These are phyloP conservation scores for Populus tomentosa DNA, from an alignment of 441 rosid genomes.

Conservation along the genomic window DNA sequence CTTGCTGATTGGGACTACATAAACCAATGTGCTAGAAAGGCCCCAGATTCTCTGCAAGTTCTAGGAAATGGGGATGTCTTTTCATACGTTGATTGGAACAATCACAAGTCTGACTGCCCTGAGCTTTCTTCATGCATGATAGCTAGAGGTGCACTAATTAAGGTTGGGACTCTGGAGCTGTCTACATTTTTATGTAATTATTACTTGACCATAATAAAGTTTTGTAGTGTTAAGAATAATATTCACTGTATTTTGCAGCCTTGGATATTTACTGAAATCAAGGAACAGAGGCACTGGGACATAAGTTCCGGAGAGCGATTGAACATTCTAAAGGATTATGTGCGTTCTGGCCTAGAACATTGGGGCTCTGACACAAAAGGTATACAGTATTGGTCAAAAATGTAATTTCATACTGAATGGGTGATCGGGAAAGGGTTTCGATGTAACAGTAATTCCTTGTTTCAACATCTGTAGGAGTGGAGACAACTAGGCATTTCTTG, in stretches of 20 bases:
- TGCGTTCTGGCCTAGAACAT: constrained; percentile 76
- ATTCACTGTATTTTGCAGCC: constrained; percentile 50
- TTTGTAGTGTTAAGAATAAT: constrained; percentile 2
- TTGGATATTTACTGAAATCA: constrained; percentile 95
- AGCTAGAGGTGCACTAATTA: constrained; percentile 88
- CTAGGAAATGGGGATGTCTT: constrained; percentile 88
- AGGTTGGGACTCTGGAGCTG: constrained; percentile 38
- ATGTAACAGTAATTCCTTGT: background rate
- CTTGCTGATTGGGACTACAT: constrained; percentile 93
- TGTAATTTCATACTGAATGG: background rate
- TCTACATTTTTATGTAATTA: background rate
- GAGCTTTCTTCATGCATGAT: constrained; percentile 83
- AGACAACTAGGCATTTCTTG: constrained; percentile 89
- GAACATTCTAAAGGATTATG: constrained; percentile 78
- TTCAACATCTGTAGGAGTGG: constrained; percentile 56
- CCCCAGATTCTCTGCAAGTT: constrained; percentile 63
- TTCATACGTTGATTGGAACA: constrained; percentile 81
- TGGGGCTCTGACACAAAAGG: constrained; percentile 98
- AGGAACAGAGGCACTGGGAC: constrained; percentile 97
- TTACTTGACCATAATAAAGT: background rate
- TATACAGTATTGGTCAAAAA: constrained; percentile 12
- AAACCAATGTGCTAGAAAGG: constrained; percentile 59
- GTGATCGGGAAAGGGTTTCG: background rate
- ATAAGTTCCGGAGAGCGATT: constrained; percentile 77
- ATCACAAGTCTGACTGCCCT: constrained; percentile 66